These are phyloP conservation scores for Colletotrichum karsti DNA, from an alignment of 2,329 filamentous ascomycete genomes.

Conservation along the genomic window DNA sequence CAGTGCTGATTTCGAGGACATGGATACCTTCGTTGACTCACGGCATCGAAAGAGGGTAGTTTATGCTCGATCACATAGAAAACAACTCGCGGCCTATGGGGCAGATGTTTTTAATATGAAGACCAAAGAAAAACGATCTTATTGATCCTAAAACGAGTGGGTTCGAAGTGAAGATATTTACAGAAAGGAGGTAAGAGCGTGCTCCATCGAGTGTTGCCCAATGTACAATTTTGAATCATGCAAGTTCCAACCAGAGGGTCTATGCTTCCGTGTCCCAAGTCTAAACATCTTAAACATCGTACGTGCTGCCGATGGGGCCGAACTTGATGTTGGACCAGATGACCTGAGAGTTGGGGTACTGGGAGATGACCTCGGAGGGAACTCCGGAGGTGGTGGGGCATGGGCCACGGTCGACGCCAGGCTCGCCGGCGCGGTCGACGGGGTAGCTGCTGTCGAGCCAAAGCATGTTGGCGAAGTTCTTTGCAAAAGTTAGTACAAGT, in stretches of 20 bases:
- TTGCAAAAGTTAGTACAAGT: not conserved
- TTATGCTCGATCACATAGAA: too few relatives aligned
- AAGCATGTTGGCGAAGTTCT: constrained; percentile 67
- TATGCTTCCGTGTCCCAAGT: not conserved
- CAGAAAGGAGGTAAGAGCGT: not conserved
- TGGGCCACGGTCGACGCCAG: constrained; percentile 54
- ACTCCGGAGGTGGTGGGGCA: constrained; percentile 54
- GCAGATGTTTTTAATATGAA: not conserved
- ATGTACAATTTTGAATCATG: not conserved
- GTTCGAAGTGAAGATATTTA: constrained; percentile 13
- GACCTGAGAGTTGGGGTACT: constrained; percentile 48
- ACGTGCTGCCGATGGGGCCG: constrained; percentile 55
- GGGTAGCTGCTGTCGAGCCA: constrained; percentile 71
- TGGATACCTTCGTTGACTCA: too few relatives aligned
- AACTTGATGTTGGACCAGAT: constrained; percentile 59
- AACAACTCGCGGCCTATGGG: too few relatives aligned
- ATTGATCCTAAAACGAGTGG: not conserved
- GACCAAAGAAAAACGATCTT: not conserved
- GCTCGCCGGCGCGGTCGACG: constrained; percentile 34
- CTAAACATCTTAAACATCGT: not conserved
- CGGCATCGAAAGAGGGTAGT: too few relatives aligned
- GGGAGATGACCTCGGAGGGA: constrained; percentile 51
- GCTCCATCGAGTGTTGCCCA: not conserved
- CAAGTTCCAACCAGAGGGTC: not conserved
- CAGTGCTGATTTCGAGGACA: too few relatives aligned